phyloP scores from a whole-genome alignment of 768 basidiomycete species.

The Agaricus bisporus region DNA sequence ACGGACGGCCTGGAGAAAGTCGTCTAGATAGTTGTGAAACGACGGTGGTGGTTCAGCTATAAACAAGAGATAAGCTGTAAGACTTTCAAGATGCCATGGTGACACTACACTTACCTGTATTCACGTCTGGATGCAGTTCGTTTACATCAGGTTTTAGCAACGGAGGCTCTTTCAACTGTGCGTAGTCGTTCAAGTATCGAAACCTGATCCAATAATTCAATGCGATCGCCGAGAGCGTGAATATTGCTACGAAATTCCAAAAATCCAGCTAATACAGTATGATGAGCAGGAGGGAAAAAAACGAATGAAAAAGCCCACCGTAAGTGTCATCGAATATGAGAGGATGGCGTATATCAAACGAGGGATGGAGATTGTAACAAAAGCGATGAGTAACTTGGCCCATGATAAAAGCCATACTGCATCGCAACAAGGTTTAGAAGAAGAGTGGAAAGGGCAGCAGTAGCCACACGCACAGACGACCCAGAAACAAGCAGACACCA shows the following conservation, averaged over 20 bases:
- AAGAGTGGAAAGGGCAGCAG: not conserved
- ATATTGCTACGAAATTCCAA: constrained; percentile 81
- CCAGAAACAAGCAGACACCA: constrained; percentile 82
- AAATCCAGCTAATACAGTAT: constrained; percentile 66
- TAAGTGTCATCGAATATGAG: constrained; percentile 86
- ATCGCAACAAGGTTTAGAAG: not conserved
- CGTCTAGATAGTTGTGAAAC: constrained; percentile 96
- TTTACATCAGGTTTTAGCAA: constrained; percentile 78
- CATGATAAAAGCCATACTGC: constrained; percentile 81
- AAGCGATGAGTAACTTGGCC: constrained; percentile 65
- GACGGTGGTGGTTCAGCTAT: constrained; percentile 53
- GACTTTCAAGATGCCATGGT: not conserved
- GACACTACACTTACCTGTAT: constrained; percentile 37
- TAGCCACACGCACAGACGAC: constrained; percentile 56
- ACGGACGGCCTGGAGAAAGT: constrained; percentile 92
- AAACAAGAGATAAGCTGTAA: not conserved
- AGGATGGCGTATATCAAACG: constrained; percentile 70
- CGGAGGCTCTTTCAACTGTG: constrained; percentile 74
- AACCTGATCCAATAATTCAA: constrained; percentile 84
- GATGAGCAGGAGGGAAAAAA: constrained; percentile 7
- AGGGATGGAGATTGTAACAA: constrained; percentile 80
- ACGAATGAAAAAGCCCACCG: constrained; percentile 38
- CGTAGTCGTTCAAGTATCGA: constrained; percentile 71
- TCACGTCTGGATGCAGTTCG: constrained; percentile 89
- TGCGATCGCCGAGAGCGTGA: constrained; percentile 56